Base-by-base conservation (phyloP, 164 flowering plant genomes). In the Cinnamomum micranthum region DNA sequence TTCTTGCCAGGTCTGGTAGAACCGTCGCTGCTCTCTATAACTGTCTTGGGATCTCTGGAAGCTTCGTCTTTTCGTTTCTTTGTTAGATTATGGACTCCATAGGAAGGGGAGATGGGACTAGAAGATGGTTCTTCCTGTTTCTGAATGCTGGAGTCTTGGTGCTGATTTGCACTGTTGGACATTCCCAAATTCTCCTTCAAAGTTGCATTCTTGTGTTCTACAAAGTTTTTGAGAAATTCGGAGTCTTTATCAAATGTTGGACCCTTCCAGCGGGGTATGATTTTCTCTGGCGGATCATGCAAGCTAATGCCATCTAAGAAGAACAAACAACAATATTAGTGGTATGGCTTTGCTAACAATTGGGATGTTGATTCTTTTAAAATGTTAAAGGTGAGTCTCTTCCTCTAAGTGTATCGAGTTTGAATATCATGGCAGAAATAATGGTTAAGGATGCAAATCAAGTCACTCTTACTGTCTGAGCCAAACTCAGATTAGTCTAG, bases 201-300 rank as follows among this genome's bases (percentile, higher is more conserved):
- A 76, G 83, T 71, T 71, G 80, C 79, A 76, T 77, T 75, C 75
- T 80, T 75, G 31, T 83, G 88, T 69, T 85, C 83, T 19, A 71
- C 51, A 74, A 77, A 79, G 62, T 86, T 79, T 55, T 80, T 80
- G 33, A 89, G 86, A 78, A 89, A 85, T 69, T 87, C 86, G 22
- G 93, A 92, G 80, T 74, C 86, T 77, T 83, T 83, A 65, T 87
- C 89, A 5, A 87, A 65, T 2, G 86, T 78, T 5, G 97, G 95
- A 31, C 88, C 94, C 81, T 91, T 95, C 97, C 98, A 91, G 24
- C 91, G 90, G 19, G 97, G 97, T 74, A 92, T 79, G 52, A 92
- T 71, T 83, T 93, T 95, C 78, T 95, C 98, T 9, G 88, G 92
- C 20, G 91, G 88, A 87, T 95, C 98, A 82, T 89, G 82, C 82